Base-by-base conservation (phyloP, 2,329 filamentous ascomycete genomes). In the Endothia cerciana region DNA sequence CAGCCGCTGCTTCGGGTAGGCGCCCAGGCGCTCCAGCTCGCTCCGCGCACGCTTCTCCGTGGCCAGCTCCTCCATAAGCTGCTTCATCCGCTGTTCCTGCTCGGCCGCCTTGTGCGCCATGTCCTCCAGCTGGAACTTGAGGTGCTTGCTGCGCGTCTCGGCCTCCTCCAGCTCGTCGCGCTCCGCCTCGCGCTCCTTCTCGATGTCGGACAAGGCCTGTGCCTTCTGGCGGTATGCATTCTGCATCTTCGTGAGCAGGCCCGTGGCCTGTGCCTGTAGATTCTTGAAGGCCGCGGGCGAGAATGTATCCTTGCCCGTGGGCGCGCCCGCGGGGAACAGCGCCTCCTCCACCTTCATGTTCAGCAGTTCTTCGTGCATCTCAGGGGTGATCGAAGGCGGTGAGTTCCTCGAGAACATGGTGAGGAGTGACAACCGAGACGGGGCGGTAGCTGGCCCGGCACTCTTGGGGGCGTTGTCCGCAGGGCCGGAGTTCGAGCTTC, bases 231-330 rank as follows among this genome's bases (percentile, higher is more conserved):
- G 83, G 73, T 89, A 89, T 38, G 87, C 87, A 13, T 75, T 76
- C 71, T 89, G 88, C 69, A 89, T 83, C 72, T 80, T 83, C 28
- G 77, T 78, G 30, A 90, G 73, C 4, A 89, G 75, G 4, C 84
- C 83, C 4, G 79, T 77, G 2, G 88, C 87, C 65, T 86, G 87
- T 69, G 78, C 75, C 65, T 86, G 85, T n/a, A 89, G 78, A 72
- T 86, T 88, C 73, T 87, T 87, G 76, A 83, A 89, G 11, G 84
- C 83, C 0, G 84, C 80, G 0, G 86, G 86, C 0, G 86, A 87
- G 73, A 87, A 87, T 1, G 82, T 72, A 49, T 87, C 83, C 45
- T 79, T 75, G 15, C 82, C 79, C 0, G 72, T 70, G 1, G 83
- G 77, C 0, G 77, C 71, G 2, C 78, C 77, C 1, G 75, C 69